Evolutionary conservation across 345 rosid genomes (phyloP).

Genomic region (Aegle marmelos): DNA sequence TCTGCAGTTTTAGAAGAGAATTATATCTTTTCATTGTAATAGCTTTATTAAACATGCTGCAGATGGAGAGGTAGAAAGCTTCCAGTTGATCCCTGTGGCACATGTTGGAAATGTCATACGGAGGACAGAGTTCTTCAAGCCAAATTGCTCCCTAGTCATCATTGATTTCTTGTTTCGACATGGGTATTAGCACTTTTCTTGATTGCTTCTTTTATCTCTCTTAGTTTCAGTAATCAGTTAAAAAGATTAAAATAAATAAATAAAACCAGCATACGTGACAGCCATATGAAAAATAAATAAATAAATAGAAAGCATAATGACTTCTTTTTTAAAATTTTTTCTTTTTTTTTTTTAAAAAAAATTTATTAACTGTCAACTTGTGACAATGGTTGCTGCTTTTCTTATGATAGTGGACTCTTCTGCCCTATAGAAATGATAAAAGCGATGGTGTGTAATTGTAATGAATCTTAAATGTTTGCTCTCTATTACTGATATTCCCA

Average conservation of each 20-base stretch:
- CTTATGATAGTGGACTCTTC: neutral
- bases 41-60: constrained; percentile 13
- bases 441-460: neutral
- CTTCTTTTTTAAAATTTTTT: neutral
- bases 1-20: neutral
- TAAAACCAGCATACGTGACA: neutral
- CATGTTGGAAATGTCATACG: constrained; percentile 64
- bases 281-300: neutral
- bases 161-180: constrained; percentile 88
- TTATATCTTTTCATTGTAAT: neutral
- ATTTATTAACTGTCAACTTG: neutral
- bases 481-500: neutral
- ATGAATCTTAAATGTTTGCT: neutral
- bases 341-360: too few relatives aligned
- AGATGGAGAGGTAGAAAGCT: constrained; percentile 98
- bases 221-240: neutral
- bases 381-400: neutral
- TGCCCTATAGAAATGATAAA: neutral
- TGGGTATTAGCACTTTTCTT: constrained; percentile 49
- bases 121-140: constrained; percentile 71
- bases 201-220: neutral
- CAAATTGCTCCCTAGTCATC: constrained; percentile 80
- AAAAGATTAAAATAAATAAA: neutral
- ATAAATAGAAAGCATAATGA: neutral
- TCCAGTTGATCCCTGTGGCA: constrained; percentile 62